phyloP scores from a whole-genome alignment of 2,329 filamentous ascomycete genomes.

The Cercospora zeina region DNA sequence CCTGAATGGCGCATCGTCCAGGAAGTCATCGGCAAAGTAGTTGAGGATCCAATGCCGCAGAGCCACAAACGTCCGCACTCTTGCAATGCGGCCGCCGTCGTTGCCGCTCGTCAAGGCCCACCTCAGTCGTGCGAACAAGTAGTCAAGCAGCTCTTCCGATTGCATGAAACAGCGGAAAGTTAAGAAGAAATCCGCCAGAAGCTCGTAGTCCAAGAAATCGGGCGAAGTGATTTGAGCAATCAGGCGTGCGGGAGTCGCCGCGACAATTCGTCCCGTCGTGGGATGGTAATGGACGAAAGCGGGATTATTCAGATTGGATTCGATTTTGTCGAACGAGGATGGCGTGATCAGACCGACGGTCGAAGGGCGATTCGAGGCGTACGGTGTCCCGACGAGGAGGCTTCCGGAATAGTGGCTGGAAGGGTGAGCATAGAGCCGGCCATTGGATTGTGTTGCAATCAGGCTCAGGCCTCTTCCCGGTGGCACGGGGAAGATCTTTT shows the following conservation, averaged over 20 bases:
- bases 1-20: conserved; percentile 71
- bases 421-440: conserved; percentile 29
- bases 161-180: conserved; percentile 89
- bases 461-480: conserved; percentile 34
- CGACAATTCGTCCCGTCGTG: conserved; percentile 71
- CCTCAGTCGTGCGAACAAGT: conserved; percentile 78
- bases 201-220: conserved; percentile 91
- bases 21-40: conserved; percentile 94
- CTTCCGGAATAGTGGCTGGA: conserved; percentile 19
- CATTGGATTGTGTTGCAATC: conserved; percentile 22
- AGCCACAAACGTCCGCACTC: conserved; percentile 92
- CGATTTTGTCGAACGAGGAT: conserved; percentile 78
- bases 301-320: conserved; percentile 77
- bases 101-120: conserved; percentile 82
- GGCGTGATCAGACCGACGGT: conserved; percentile 46
- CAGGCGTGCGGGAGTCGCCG: conserved; percentile 85
- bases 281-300: conserved; percentile 79
- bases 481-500: conserved; percentile 48
- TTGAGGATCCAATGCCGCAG: conserved; percentile 97
- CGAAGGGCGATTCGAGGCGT: conserved; percentile 20
- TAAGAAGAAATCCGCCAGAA: conserved; percentile 96
- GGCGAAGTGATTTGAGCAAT: conserved; percentile 97
- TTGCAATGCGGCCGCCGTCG: conserved; percentile 83
- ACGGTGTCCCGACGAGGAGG: conserved; percentile 15
- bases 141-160: conserved; percentile 71